These are phyloP conservation scores for Thermoascus crustaceus DNA, from an alignment of 2,329 filamentous ascomycete species.

Conservation along the genomic window DNA sequence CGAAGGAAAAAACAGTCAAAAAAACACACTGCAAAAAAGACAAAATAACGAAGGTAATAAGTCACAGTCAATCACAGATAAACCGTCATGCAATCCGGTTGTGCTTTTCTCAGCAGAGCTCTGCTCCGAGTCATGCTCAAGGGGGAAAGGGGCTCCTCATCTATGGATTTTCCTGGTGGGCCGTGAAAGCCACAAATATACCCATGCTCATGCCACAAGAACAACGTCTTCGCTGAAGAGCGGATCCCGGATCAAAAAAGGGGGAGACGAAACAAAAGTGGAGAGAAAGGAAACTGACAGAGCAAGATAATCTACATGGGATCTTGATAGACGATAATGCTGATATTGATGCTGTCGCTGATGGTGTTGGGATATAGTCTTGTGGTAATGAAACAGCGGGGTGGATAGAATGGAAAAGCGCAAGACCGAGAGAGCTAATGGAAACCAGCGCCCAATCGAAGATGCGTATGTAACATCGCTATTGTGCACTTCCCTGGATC, in stretches of 20 bases:
- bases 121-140: no score
- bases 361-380: slow-evolving; percentile 2
- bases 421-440: slow-evolving; percentile 12
- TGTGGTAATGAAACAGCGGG: not conserved
- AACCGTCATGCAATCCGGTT: not conserved
- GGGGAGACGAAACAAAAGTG: not conserved
- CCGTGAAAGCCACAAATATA: no score
- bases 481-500: slow-evolving; percentile 36
- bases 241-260: not conserved
- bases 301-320: slow-evolving; percentile 2
- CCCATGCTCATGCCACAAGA: no score
- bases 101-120: no score
- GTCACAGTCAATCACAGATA: not conserved
- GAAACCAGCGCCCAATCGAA: slow-evolving; percentile 13
- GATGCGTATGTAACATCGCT: slow-evolving; percentile 12
- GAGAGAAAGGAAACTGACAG: not conserved
- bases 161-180: no score
- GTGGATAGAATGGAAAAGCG: slow-evolving; percentile 1
- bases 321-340: not conserved
- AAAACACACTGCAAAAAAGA: not conserved
- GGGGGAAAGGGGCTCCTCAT: no score
- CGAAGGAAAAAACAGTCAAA: not conserved
- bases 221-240: no score
- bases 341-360: no score
- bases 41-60: not conserved